Evolutionary conservation across 2,329 filamentous ascomycete species (phyloP).

Genomic region (Xylogone sp.): DNA sequence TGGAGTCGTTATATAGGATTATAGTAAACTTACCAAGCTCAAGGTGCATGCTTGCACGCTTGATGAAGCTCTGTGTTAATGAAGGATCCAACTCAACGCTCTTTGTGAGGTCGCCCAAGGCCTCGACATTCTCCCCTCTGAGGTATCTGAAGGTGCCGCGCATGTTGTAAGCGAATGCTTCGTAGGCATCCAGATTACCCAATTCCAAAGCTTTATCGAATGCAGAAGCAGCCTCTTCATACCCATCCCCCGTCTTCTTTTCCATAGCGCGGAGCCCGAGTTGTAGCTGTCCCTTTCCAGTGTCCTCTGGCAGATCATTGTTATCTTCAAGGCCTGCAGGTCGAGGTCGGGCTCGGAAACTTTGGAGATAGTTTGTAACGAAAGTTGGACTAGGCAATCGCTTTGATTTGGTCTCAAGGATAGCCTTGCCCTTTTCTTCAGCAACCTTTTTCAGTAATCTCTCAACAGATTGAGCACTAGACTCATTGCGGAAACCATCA

Average conservation of each 20-base stretch:
- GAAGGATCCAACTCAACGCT: conserved; percentile 85
- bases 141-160: conserved; percentile 94
- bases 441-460: conserved; percentile 94
- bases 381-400: conserved; percentile 94
- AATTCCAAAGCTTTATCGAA: conserved; percentile 88
- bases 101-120: conserved; percentile 82
- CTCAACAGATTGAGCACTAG: conserved; percentile 86
- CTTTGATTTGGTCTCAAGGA: conserved; percentile 73
- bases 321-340: conserved; percentile 80
- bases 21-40: conserved; percentile 66
- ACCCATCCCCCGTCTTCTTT: conserved; percentile 85
- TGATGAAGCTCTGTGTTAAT: conserved; percentile 96
- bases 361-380: conserved; percentile 97
- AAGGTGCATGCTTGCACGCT: conserved; percentile 95
- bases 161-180: conserved; percentile 94
- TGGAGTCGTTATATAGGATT: neutral
- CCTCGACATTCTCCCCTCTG: conserved; percentile 79
- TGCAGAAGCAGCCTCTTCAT: conserved; percentile 79
- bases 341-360: conserved; percentile 81
- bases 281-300: conserved; percentile 81
- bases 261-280: conserved; percentile 76
- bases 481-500: conserved; percentile 91
- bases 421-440: conserved; percentile 87
- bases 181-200: conserved; percentile 73
- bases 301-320: conserved; percentile 71